Base-by-base conservation (phyloP, 2,329 filamentous ascomycete genomes). In the Malbranchea zuffiana region DNA sequence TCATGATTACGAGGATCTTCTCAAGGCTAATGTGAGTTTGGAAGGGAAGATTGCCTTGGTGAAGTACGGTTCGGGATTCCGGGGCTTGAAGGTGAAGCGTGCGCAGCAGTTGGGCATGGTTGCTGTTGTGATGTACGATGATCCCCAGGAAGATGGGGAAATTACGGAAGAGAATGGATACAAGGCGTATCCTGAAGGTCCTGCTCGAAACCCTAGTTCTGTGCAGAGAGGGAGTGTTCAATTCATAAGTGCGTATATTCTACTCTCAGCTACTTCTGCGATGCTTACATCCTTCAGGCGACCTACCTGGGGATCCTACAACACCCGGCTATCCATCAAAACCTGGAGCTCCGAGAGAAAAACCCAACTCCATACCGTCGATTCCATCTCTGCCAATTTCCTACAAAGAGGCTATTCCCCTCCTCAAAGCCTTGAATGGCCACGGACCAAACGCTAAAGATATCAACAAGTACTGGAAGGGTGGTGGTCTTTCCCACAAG, bases 371-470 rank as follows among this genome's bases (percentile, higher is more conserved):
- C 5, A 90, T 80, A 20, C 83, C 90, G 0, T 77, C 74, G 3
- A 96, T 96, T 37, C 88, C 90, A 0, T 96, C 88, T 1, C 65
- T 95, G 1, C 88, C 88, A 3, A 82, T 96, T 35, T 95, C 88
- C 0, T 95, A 93, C 54, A 62, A 68, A 5, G 88, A 96, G 48
- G 87, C 83, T 0, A 58, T 95, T 2, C 88, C 88, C 0, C 74
- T 96, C 10, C 72, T 96, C n/a, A 82, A 80, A 54, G 81, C 87
- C 0, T 70, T 98, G 33, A 95, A 96, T 51, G 87, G 86, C 6
- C 74, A 92, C 52, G 90, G 88, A 0, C 84, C 83, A 3, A 75
- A 78, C 47, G 79, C 82, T 0, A 72, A 74, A 4, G 77, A 86
- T 12, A 76, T 95, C 48, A 79, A 78, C 51, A 65, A 75, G 40